Conservation (phyloP, 192 early-diverging fungal species). For the Coemansia sp. region DNA sequence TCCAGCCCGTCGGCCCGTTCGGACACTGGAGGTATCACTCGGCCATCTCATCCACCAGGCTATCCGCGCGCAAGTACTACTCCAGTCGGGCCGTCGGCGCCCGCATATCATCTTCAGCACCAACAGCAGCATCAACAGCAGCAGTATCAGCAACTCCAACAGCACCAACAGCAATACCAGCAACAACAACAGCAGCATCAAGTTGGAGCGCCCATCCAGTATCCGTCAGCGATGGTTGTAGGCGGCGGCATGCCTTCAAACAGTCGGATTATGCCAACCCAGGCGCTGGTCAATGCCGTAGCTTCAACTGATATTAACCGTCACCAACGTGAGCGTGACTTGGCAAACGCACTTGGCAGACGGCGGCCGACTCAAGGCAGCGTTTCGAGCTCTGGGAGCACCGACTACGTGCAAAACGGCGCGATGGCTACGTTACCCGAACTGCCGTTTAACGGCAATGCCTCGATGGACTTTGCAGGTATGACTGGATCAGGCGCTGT, state of each 20-base stretch:
- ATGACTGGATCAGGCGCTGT: background rate
- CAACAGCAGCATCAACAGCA: too few species aligned
- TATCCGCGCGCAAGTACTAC: conserved; percentile 27
- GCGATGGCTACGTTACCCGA: conserved; percentile 12
- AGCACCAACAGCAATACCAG: background rate
- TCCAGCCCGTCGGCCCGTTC: conserved; percentile 29
- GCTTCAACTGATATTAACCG: conserved; percentile 33
- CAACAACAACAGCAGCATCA: background rate
- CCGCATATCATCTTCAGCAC: conserved; percentile 6
- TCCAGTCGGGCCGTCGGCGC: background rate
- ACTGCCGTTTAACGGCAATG: conserved; percentile 37
- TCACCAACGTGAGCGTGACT: conserved; percentile 43
- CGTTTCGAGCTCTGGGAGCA: background rate
- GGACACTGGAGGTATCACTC: conserved; percentile 13
- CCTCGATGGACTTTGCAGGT: conserved; percentile 14
- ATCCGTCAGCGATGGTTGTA: conserved; percentile 50
- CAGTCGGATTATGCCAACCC: conserved; percentile 37
- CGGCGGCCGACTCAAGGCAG: conserved; percentile 38
- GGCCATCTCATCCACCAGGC: conserved; percentile 9
- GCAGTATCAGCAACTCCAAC: too few species aligned
- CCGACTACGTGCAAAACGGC: conserved; percentile 3
- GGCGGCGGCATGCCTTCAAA: conserved; percentile 44
- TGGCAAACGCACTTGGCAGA: conserved; percentile 39
- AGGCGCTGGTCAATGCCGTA: conserved; percentile 36
- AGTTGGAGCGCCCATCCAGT: conserved; percentile 4